These are phyloP conservation scores for Daldinia decipiens DNA, from an alignment of 495 filamentous ascomycete species.

Conservation along the genomic window DNA sequence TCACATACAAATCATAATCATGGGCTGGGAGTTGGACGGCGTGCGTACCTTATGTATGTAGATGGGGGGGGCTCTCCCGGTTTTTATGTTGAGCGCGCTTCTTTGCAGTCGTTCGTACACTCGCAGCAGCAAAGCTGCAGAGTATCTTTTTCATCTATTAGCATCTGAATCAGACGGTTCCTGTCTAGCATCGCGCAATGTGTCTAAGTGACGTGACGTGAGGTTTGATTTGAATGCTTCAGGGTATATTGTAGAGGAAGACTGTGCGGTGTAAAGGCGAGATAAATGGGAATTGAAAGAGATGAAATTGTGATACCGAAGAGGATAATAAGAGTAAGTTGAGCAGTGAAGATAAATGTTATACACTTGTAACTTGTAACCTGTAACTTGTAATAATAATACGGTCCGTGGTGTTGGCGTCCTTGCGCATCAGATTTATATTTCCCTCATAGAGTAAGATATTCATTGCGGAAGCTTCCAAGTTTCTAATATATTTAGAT, in stretches of 20 bases:
- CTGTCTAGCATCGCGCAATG: background rate
- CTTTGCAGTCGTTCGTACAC: slow-evolving; percentile 7
- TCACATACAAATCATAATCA: slow-evolving; percentile 30
- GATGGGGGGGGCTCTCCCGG: slow-evolving; percentile 12
- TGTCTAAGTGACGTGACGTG: background rate
- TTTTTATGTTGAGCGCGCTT: slow-evolving; percentile 31
- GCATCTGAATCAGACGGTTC: slow-evolving; percentile 6
- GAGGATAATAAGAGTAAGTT: background rate
- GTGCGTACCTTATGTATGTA: slow-evolving; percentile 33
- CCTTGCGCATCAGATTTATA: background rate
- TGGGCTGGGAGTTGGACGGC: slow-evolving; percentile 41
- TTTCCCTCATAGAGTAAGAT: background rate
- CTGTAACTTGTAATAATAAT: background rate
- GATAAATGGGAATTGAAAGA: background rate
- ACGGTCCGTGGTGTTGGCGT: background rate
- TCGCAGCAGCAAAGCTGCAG: background rate
- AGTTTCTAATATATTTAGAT: too few species aligned
- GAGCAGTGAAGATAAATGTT: background rate
- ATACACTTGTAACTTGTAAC: background rate
- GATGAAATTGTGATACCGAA: background rate
- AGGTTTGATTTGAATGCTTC: background rate
- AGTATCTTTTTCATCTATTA: slow-evolving; percentile 13
- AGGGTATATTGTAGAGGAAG: background rate
- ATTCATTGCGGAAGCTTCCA: background rate
- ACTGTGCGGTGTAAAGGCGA: background rate